phyloP scores from a whole-genome alignment of 805 yeast species.

The Kuraishia borneana region DNA sequence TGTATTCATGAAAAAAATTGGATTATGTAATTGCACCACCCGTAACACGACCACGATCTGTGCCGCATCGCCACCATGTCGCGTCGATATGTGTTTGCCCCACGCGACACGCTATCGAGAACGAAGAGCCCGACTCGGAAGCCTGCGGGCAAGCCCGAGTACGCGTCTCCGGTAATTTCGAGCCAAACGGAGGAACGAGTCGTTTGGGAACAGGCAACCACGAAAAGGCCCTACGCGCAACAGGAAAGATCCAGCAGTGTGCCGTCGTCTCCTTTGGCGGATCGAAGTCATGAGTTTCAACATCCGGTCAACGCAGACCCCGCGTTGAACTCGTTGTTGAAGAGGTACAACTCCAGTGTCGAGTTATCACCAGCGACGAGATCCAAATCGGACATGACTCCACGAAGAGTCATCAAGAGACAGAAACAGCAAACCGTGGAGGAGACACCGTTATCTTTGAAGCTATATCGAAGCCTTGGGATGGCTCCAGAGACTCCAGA shows the following conservation, averaged over 20 bases:
- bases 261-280: constrained; percentile 33
- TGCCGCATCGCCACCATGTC: neutral
- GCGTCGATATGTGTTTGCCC: neutral
- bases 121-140: constrained; percentile 3
- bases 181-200: constrained; percentile 21
- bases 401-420: neutral
- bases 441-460: constrained; percentile 1
- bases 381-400: neutral
- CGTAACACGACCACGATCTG: constrained; percentile 2
- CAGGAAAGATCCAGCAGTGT: constrained; percentile 7
- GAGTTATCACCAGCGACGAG: constrained; percentile 9
- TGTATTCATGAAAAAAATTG: too few species aligned
- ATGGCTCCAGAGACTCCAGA: neutral
- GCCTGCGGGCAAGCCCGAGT: constrained; percentile 4
- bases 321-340: constrained; percentile 18
- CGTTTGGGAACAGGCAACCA: constrained; percentile 31
- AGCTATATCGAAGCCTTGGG: constrained; percentile 7
- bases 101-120: neutral
- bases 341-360: constrained; percentile 29
- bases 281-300: constrained; percentile 8
- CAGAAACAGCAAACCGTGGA: neutral
- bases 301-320: constrained; percentile 13
- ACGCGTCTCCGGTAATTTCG: constrained; percentile 1
- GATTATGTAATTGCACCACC: constrained; percentile 13
- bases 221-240: constrained; percentile 7